These are phyloP conservation scores for Colletotrichum shisoi DNA, from an alignment of 2,329 filamentous ascomycete species.

Conservation along the genomic window DNA sequence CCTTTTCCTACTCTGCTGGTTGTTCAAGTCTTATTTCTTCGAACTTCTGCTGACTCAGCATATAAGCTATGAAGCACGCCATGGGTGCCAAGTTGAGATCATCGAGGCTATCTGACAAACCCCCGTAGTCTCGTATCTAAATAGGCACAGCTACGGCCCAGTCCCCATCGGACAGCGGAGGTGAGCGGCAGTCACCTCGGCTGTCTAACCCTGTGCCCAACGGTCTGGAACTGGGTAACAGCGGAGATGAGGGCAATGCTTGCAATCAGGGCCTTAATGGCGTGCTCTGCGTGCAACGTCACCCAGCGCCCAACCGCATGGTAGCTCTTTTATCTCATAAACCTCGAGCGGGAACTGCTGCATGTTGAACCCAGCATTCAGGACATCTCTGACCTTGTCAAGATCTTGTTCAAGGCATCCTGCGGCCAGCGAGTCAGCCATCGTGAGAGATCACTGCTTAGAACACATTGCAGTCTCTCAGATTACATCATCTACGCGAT, in stretches of 20 bases:
- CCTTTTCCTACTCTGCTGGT: no score
- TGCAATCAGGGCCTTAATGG: slow-evolving; percentile 20
- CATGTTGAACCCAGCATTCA: background rate
- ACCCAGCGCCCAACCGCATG: background rate
- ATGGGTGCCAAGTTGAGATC: slow-evolving; percentile 28
- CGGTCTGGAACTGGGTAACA: background rate
- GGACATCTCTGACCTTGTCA: background rate
- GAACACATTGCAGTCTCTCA: background rate
- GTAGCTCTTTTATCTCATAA: slow-evolving; percentile 12
- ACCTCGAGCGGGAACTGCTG: background rate
- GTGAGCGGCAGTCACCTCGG: slow-evolving; percentile 2
- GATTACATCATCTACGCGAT: background rate
- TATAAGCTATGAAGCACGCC: slow-evolving; percentile 13
- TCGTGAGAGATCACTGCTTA: background rate
- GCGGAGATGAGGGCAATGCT: slow-evolving; percentile 20
- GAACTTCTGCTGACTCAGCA: background rate
- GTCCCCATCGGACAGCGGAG: background rate
- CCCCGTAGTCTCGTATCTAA: slow-evolving; percentile 25
- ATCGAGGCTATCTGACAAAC: slow-evolving; percentile 8
- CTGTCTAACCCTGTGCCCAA: background rate
- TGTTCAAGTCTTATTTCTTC: no score
- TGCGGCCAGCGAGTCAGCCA: background rate
- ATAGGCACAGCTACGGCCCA: background rate
- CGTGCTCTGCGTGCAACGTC: slow-evolving; percentile 32
- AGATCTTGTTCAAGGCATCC: background rate